Base-by-base conservation (phyloP, 176 grass and related monocot species). In the Paspalum vaginatum region DNA sequence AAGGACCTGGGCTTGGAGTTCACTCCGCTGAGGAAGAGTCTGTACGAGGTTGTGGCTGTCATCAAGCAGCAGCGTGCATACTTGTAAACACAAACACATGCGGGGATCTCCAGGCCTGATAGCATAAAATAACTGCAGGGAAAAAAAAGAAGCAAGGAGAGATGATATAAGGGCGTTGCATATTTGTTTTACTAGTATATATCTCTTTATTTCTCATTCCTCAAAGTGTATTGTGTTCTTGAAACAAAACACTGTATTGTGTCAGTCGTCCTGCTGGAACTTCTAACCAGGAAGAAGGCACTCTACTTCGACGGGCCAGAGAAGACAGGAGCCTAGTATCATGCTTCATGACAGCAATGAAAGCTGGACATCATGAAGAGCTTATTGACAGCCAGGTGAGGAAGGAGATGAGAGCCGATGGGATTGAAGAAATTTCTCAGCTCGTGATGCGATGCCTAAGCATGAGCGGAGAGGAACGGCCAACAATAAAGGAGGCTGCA, bases 241-340 rank as follows among this genome's bases (percentile, higher is more conserved):
- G n/a, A n/a, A n/a, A n/a, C n/a, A n/a, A n/a, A n/a, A n/a, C n/a
- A n/a, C n/a, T n/a, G n/a, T n/a, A n/a, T n/a, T n/a, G n/a, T n/a
- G n/a, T n/a, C n/a, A n/a, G 88, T 94, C 1, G 78, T 94, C 14
- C 12, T 94, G 11, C 70, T 91, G 22, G 92, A 91, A 80, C 83
- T 94, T 65, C 82, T 94, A 4, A 91, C 86, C 0, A 86, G 79
- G 74, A 91, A 89, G 89, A 91, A 91, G 40, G 86, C 89, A 0
- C 21, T 94, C 17, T 91, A 84, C 76, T 75, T 80, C 0, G 89
- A 91, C 14, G 83, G 79, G 12, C 80, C 79, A 0, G 78, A 88
- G 37, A 89, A 70, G 21, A 78, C 12, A 88, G 85, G 57, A 87
- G 83, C 64, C 72, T 94, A 9, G 88, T 87, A 43, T 85, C 77